These are phyloP conservation scores for Bolboschoenoplectus hybrid DNA, from an alignment of 202 grass and related monocot genomes.

Conservation along the genomic window DNA sequence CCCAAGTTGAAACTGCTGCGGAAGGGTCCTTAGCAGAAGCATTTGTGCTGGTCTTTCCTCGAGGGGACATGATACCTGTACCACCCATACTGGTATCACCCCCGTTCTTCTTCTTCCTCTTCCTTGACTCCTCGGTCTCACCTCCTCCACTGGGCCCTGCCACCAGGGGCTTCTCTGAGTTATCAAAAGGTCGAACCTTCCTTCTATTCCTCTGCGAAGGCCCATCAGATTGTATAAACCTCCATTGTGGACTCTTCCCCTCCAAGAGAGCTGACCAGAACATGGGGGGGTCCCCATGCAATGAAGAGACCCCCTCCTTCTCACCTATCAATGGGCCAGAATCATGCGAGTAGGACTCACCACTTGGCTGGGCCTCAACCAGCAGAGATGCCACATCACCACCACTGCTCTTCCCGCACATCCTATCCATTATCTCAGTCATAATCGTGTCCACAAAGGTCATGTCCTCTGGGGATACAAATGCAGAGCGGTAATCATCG, in stretches of 20 bases:
- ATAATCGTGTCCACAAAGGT: conserved; percentile 55
- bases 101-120: conserved; percentile 63
- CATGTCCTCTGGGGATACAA: conserved; percentile 44
- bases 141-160: conserved; percentile 29
- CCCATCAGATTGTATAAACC: conserved; percentile 61
- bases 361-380: conserved; percentile 53
- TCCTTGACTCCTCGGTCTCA: conserved; percentile 58
- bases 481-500: conserved; percentile 40
- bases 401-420: not conserved
- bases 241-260: conserved; percentile 68
- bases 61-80: conserved; percentile 12
- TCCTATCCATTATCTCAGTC: conserved; percentile 45
- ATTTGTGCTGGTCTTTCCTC: not conserved
- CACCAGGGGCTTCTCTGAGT: conserved; percentile 36
- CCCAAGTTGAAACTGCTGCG: conserved; percentile 31
- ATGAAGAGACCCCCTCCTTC: conserved; percentile 57
- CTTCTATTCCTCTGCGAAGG: conserved; percentile 67
- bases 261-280: conserved; percentile 81
- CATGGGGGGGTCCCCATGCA: conserved; percentile 63
- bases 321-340: conserved; percentile 62
- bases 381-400: not conserved
- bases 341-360: conserved; percentile 66
- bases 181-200: conserved; percentile 63
- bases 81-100: conserved; percentile 23
- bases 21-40: conserved; percentile 28